These are phyloP conservation scores for Alternaria arborescens DNA, from an alignment of 2,329 filamentous ascomycete species.

Conservation along the genomic window DNA sequence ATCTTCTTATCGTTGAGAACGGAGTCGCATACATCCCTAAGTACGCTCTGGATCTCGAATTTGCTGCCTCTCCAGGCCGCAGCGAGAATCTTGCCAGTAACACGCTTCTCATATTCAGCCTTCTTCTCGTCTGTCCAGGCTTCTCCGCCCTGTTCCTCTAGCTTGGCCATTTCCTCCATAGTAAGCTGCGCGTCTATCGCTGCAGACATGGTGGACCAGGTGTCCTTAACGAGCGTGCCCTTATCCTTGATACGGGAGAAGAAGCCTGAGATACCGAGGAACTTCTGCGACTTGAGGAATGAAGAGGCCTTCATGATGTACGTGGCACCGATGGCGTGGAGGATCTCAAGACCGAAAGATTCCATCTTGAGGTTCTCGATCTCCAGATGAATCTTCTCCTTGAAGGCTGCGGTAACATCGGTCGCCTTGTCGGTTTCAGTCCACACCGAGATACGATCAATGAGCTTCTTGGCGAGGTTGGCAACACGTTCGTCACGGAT, in stretches of 20 bases:
- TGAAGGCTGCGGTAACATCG: conserved; percentile 88
- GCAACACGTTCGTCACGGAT: conserved; percentile 90
- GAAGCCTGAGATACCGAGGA: conserved; percentile 94
- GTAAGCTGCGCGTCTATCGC: conserved; percentile 97
- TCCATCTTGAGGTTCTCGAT: conserved; percentile 99
- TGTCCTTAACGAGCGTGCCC: conserved; percentile 95
- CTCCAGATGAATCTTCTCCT: conserved; percentile 92
- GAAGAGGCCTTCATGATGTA: conserved; percentile 88
- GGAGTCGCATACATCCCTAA: conserved; percentile 91
- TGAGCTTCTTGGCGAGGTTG: conserved; percentile 81
- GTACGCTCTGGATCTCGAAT: conserved; percentile 96
- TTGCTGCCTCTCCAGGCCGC: conserved; percentile 96
- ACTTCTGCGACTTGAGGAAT: conserved; percentile 94
- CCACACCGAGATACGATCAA: conserved; percentile 92
- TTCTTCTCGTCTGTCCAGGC: conserved; percentile 99
- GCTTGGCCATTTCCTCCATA: conserved; percentile 98
- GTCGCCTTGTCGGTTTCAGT: conserved; percentile 91
- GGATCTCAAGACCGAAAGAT: conserved; percentile 93
- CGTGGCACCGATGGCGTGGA: conserved; percentile 91
- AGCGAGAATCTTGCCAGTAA: conserved; percentile 97
- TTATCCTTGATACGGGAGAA: conserved; percentile 95
- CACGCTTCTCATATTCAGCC: conserved; percentile 91
- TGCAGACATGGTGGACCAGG: conserved; percentile 96
- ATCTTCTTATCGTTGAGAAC: conserved; percentile 84
- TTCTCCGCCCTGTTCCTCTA: conserved; percentile 93